Percentiles rank a stretch among this genome's conserved stretches.
Conservation (phyloP, 192 early-diverging fungal species). For the Funneliformis mosseae region DNA sequence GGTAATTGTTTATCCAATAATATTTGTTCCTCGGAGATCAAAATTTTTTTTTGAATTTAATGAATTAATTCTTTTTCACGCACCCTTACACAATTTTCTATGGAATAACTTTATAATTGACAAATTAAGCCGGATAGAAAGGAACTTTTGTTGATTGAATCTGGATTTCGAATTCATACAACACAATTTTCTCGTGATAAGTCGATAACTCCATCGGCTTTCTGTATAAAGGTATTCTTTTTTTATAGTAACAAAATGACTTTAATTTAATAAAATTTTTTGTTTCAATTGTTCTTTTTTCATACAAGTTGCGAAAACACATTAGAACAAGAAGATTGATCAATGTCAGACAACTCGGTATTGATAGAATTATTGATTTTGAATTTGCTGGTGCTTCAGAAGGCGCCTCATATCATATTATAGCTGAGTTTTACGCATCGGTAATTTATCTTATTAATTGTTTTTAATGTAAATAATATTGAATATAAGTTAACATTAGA, state of each 20-base stretch:
- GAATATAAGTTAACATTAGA: not conserved
- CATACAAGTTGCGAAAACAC: conserved; percentile 81
- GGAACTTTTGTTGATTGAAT: conserved; percentile 88
- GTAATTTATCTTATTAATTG: conserved; percentile 42
- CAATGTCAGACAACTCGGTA: conserved; percentile 79
- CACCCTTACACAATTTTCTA: not conserved
- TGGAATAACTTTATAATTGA: not conserved
- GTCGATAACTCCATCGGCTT: conserved; percentile 77
- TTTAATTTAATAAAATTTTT: not conserved
- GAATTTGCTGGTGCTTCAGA: conserved; percentile 75
- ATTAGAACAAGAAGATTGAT: conserved; percentile 80
- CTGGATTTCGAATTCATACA: conserved; percentile 90
- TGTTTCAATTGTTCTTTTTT: not conserved
- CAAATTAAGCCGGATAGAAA: conserved; percentile 72
- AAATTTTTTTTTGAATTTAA: not conserved
- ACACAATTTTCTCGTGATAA: conserved; percentile 91
- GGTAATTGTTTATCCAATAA: conserved; percentile 32
- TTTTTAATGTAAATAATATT: not conserved
- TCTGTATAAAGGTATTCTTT: conserved; percentile 77
- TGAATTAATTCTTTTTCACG: too few species aligned
- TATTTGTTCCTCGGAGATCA: too few species aligned
- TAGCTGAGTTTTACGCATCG: conserved; percentile 79
- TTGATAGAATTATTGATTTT: conserved; percentile 92
- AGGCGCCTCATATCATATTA: conserved; percentile 67
- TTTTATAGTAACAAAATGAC: not conserved